Evolutionary conservation across 2,329 filamentous ascomycete species (phyloP).

Genomic region (Drechslerella coelobrocha): DNA sequence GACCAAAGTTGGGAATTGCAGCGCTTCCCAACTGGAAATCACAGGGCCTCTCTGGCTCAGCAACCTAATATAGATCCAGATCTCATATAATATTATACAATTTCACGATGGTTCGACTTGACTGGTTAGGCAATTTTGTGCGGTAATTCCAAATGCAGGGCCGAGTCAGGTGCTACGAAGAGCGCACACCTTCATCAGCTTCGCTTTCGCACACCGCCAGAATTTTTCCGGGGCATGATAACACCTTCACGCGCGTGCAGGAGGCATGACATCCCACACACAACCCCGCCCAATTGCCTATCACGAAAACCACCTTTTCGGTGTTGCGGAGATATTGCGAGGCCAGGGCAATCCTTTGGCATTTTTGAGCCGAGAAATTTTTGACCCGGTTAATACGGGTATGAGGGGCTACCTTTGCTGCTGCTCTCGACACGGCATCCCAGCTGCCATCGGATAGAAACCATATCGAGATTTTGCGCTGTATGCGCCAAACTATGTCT

Average conservation of each 20-base stretch:
- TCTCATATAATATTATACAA: conserved; percentile 7
- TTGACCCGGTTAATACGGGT: conserved; percentile 14
- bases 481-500: background rate
- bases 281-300: background rate
- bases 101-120: too few relatives aligned
- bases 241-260: background rate
- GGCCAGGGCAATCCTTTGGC: too few relatives aligned
- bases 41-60: background rate
- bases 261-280: conserved; percentile 4
- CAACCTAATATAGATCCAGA: conserved; percentile 10
- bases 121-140: background rate
- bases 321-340: conserved; percentile 35
- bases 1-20: conserved; percentile 10
- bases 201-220: conserved; percentile 15
- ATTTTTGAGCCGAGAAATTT: too few relatives aligned
- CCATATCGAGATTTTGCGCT: background rate
- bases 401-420: conserved; percentile 6
- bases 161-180: conserved; percentile 16
- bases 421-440: conserved; percentile 10
- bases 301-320: conserved; percentile 13
- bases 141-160: background rate
- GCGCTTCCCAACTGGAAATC: background rate
- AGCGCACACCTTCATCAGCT: background rate
- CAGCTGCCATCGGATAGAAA: conserved; percentile 9
- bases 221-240: conserved; percentile 33